Conservation (phyloP, 108 stramenopile species). For the Aurantiochytrium sp. region DNA sequence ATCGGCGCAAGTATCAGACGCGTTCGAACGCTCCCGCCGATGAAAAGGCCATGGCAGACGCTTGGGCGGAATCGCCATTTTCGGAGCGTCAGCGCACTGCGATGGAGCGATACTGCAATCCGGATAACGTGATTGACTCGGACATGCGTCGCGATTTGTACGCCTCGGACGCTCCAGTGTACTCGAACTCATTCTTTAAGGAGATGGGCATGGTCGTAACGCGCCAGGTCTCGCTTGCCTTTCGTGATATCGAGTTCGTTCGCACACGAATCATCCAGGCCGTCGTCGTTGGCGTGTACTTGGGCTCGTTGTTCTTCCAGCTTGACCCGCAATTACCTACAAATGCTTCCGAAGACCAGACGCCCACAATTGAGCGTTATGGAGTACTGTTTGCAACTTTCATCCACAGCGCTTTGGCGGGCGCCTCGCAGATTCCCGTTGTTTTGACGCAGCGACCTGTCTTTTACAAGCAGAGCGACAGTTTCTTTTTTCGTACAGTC, state of each 20-base stretch:
- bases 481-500: constrained; percentile 58
- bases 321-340: background rate
- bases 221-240: background rate
- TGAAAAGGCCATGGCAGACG: background rate
- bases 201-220: background rate
- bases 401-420: constrained; percentile 26
- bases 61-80: background rate
- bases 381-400: background rate
- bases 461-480: constrained; percentile 75
- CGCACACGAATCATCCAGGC: background rate
- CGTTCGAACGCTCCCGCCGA: background rate
- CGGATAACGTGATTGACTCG: background rate
- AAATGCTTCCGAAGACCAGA: background rate
- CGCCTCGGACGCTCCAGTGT: constrained; percentile 31
- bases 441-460: constrained; percentile 58
- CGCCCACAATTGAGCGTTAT: background rate
- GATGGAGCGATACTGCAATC: background rate
- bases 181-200: constrained; percentile 7
- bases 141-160: background rate
- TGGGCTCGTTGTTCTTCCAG: constrained; percentile 10
- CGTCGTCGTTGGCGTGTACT: background rate
- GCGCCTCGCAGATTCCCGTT: constrained; percentile 58
- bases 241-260: background rate
- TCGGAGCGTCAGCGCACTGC: background rate
- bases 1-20: background rate